These are phyloP conservation scores for Aegilops umbellulata DNA, from an alignment of 176 grass and related monocot species.

Conservation along the genomic window DNA sequence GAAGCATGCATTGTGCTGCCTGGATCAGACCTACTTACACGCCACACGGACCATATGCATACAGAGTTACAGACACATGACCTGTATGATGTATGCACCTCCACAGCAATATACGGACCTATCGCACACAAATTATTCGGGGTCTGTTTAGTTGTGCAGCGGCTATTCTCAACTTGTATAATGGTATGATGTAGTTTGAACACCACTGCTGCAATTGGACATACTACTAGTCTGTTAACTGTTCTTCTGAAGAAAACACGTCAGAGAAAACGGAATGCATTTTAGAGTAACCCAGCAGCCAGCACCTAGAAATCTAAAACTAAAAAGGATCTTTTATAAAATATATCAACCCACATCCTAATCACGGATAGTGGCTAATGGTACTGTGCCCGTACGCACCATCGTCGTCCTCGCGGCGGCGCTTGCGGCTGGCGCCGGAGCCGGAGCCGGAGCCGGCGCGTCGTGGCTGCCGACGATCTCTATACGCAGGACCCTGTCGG, in stretches of 20 bases:
- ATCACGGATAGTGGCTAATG: no score
- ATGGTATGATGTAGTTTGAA: neutral
- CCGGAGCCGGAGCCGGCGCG: no score
- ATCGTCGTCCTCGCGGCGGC: no score
- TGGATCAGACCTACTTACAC: no score
- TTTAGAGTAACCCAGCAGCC: neutral
- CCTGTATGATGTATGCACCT: neutral
- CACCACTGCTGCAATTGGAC: neutral
- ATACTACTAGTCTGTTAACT: neutral
- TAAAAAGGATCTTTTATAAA: neutral
- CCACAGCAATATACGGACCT: neutral
- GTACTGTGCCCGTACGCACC: no score
- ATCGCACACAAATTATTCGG: neutral
- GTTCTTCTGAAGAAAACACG: neutral
- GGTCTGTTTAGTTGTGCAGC: neutral
- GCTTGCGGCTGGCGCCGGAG: no score
- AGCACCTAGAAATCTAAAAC: neutral
- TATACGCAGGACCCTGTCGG: no score
- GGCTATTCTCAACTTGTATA: neutral
- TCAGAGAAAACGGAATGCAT: neutral
- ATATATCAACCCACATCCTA: no score
- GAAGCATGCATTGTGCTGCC: no score
- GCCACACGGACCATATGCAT: no score
- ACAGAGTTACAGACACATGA: neutral
- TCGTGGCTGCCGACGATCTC: no score